Evolutionary conservation across 345 rosid genomes (phyloP).

Genomic region (Citrus inodora): DNA sequence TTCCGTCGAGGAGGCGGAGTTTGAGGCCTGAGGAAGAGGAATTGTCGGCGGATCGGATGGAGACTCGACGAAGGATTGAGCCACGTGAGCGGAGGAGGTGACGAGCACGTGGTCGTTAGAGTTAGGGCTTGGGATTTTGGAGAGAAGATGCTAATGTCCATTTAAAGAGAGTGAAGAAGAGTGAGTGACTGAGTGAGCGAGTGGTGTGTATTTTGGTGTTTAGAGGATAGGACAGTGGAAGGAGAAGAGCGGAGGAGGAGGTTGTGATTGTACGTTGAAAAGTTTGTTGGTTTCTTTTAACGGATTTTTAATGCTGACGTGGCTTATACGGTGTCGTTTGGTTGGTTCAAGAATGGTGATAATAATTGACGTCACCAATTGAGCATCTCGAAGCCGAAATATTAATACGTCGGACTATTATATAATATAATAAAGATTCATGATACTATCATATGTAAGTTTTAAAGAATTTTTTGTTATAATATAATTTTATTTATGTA

Average conservation of each 20-base stretch:
- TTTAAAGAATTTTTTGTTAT: too few species aligned
- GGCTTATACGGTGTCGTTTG: neutral
- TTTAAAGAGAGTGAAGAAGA: conserved; percentile 17
- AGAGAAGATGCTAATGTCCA: conserved; percentile 54
- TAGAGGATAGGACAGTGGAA: conserved; percentile 12
- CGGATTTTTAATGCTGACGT: conserved; percentile 1
- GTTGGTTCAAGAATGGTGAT: neutral
- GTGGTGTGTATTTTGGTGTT: neutral
- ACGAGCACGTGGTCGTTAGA: conserved; percentile 24
- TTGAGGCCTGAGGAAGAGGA: conserved; percentile 61
- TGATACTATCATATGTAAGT: too few species aligned
- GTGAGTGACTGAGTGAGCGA: neutral
- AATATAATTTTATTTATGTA: too few species aligned
- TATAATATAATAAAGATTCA: too few species aligned
- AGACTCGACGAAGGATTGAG: conserved; percentile 32
- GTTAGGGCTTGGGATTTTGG: conserved; percentile 34
- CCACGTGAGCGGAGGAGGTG: conserved; percentile 22
- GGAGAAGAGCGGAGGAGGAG: conserved; percentile 10
- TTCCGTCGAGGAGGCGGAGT: conserved; percentile 27
- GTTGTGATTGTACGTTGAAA: neutral
- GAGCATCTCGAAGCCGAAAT: neutral
- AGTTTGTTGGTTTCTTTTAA: neutral
- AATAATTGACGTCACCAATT: neutral
- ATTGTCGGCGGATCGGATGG: conserved; percentile 36
- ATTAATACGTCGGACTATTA: too few species aligned